phyloP scores from a whole-genome alignment of 768 basidiomycete genomes.

The Pisolithus sp. region DNA sequence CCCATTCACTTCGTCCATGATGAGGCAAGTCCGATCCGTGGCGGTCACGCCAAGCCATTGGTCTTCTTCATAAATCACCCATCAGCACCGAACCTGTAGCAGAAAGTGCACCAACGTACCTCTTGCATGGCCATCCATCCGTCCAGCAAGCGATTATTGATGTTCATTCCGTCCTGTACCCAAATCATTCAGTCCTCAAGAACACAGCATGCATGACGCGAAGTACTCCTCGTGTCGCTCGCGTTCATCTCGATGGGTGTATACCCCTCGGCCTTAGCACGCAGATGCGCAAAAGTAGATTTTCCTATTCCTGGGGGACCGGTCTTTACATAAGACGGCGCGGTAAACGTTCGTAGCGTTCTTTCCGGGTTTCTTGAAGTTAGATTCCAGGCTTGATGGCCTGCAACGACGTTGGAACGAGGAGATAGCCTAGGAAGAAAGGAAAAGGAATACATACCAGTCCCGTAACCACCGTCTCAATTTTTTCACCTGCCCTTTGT shows the following conservation, averaged over 20 bases:
- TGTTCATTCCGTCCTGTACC: slow-evolving; percentile 75
- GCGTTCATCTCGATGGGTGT: slow-evolving; percentile 95
- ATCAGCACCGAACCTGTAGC: not conserved
- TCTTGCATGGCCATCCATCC: slow-evolving; percentile 65
- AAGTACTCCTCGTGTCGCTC: slow-evolving; percentile 81
- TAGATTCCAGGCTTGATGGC: slow-evolving; percentile 62
- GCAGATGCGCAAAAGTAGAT: slow-evolving; percentile 91
- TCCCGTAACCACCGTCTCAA: slow-evolving; percentile 80
- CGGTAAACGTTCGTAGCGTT: slow-evolving; percentile 80
- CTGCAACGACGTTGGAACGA: slow-evolving; percentile 33
- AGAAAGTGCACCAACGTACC: slow-evolving; percentile 26
- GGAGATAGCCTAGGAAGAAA: not conserved
- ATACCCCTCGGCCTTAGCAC: slow-evolving; percentile 85
- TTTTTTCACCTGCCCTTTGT: slow-evolving; percentile 88
- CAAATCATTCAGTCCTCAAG: not conserved
- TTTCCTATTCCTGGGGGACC: slow-evolving; percentile 97
- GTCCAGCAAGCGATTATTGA: slow-evolving; percentile 84
- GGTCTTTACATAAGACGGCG: slow-evolving; percentile 81
- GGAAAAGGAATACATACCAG: slow-evolving; percentile 51
- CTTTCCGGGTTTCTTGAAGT: slow-evolving; percentile 94
- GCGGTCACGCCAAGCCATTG: slow-evolving; percentile 66
- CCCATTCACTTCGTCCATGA: slow-evolving; percentile 99
- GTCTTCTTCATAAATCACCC: slow-evolving; percentile 33
- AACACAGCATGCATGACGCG: not conserved
- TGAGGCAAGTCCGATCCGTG: slow-evolving; percentile 77